A percentile compares a stretch with the other conserved stretches of the same genome.
These are phyloP conservation scores for Entomortierella chlamydospora DNA, from an alignment of 192 early-diverging fungal species.

Conservation along the genomic window DNA sequence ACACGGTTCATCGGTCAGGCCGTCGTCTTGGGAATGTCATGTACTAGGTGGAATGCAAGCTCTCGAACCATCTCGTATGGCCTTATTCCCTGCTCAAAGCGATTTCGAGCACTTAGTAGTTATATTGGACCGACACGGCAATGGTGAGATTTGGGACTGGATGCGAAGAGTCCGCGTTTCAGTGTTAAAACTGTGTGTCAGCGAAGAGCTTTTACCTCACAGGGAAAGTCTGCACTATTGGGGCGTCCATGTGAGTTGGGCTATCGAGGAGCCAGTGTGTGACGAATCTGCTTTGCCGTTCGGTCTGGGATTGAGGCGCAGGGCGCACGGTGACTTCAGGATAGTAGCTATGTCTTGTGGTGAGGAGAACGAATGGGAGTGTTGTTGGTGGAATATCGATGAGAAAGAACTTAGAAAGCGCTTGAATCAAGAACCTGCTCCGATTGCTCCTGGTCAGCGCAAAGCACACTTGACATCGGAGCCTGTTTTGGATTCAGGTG, in stretches of 20 bases:
- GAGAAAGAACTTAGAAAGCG: not conserved
- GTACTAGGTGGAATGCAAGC: not conserved
- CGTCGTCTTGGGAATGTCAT: not conserved
- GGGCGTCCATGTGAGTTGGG: constrained; percentile 29
- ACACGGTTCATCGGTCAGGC: not conserved
- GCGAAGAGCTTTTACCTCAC: not conserved
- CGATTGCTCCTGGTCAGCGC: too few species aligned
- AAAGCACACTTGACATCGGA: too few species aligned
- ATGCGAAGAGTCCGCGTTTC: not conserved
- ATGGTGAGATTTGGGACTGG: constrained; percentile 44
- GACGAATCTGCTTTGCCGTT: not conserved
- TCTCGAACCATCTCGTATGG: constrained; percentile 20
- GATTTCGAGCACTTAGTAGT: constrained; percentile 34
- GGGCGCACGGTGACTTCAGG: constrained; percentile 16
- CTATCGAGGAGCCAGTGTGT: constrained; percentile 14
- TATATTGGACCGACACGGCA: constrained; percentile 4
- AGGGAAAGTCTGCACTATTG: constrained; percentile 22
- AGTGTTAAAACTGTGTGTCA: not conserved
- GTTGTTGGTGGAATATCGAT: constrained; percentile 21
- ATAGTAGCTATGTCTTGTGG: constrained; percentile 29
- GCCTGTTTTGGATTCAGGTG: too few species aligned
- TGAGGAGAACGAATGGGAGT: constrained; percentile 19
- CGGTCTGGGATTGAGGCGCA: not conserved
- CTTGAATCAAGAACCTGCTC: too few species aligned
- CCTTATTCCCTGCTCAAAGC: constrained; percentile 27